Base-by-base conservation (phyloP, 2,329 filamentous ascomycete genomes). In the Alternaria ethzedia region DNA sequence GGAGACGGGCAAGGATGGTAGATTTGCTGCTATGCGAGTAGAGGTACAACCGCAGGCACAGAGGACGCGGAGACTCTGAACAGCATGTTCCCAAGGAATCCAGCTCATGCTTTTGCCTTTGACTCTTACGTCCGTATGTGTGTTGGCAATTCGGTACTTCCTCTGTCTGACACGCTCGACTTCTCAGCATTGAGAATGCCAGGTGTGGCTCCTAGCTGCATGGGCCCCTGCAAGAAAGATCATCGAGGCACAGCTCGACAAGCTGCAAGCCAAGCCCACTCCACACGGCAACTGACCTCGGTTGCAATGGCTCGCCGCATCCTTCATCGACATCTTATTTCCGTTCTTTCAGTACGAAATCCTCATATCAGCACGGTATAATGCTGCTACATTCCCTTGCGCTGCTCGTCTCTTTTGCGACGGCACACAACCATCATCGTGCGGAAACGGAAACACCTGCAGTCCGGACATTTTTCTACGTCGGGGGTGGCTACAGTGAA, bases 401-500 rank as follows among this genome's bases (percentile, higher is more conserved):
- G 15, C 20, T 52, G 28, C 30, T 52, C 30, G 4, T 21, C 13
- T 52, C 28, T 32, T 52, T 52, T 21, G 15, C 28, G 20, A 8
- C 49, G 23, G 49, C 49, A 6, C 30, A 52, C 4, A 41, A 36
- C 23, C 20, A 52, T 10, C 49, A 21, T 20, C 49, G 10, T 41
- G 23, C 7, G 13, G 20, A 25, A 17, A 36, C 49, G 21, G 61
- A 64, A 32, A 32, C 36, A 20, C 47, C 65, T 20, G 49, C 64
- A 17, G 50, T 61, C 6, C 64, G 66, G 25, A 58, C 59, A 44
- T 71, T 59, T 54, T 72, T 72, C 47, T 71, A 71, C 43, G 32
- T 68, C 11, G 69, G 70, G 8, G 70, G 70, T n/a, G 44, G 64
- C 15, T 72, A 72, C 21, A 50, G 23, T 30, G 57, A 64, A 7